These are phyloP conservation scores for Hypomontagnella submonticulosa DNA, from an alignment of 495 filamentous ascomycete species.

Conservation along the genomic window DNA sequence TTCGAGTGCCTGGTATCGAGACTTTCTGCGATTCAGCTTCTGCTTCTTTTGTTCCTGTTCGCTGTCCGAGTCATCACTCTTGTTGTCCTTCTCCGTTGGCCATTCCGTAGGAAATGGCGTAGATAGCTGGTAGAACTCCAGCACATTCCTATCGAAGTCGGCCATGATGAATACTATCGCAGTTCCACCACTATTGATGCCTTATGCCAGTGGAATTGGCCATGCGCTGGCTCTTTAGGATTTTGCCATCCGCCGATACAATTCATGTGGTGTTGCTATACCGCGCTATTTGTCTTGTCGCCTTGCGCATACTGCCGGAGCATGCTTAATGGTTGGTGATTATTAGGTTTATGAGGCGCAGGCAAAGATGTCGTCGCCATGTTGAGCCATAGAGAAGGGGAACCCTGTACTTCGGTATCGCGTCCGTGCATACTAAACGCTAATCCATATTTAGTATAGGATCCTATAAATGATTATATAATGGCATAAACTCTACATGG, in stretches of 20 bases:
- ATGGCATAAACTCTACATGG: not conserved
- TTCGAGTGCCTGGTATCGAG: constrained; percentile 85
- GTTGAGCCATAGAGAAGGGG: not conserved
- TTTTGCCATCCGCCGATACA: constrained; percentile 23
- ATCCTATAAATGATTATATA: constrained; percentile 12
- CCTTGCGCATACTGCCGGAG: constrained; percentile 7
- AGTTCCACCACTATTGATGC: constrained; percentile 13
- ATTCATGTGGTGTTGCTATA: not conserved
- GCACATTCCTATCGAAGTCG: constrained; percentile 76
- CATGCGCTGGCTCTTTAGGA: constrained; percentile 11
- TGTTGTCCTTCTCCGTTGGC: constrained; percentile 81
- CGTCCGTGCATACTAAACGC: constrained; percentile 1
- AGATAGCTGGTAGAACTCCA: constrained; percentile 88
- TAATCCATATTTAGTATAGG: constrained; percentile 5
- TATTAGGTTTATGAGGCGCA: not conserved
- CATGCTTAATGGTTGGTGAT: not conserved
- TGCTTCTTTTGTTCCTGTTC: constrained; percentile 59
- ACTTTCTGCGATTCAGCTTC: constrained; percentile 70
- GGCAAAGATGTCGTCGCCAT: too few species aligned
- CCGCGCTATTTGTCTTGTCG: not conserved
- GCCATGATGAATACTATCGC: constrained; percentile 52
- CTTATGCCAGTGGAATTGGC: constrained; percentile 29
- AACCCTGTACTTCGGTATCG: constrained; percentile 4
- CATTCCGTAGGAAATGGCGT: constrained; percentile 84
- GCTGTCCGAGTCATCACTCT: constrained; percentile 74